phyloP scores from a whole-genome alignment of 1,284 basidiomycete genomes.

The Somion occarium region DNA sequence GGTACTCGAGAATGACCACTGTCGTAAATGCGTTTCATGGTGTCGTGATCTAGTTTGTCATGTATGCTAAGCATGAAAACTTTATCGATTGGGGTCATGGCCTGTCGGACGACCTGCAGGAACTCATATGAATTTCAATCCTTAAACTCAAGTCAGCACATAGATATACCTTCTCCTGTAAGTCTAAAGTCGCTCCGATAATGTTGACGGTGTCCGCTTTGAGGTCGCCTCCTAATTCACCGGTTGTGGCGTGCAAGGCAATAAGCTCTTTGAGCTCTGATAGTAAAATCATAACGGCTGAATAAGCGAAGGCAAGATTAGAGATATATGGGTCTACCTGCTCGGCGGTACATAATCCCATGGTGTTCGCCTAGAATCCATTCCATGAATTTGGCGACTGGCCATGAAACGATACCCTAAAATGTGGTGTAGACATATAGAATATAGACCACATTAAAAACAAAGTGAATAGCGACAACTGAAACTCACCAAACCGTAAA shows the following conservation, averaged over 20 bases:
- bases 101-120: conserved; percentile 30
- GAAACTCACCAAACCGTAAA: conserved; percentile 61
- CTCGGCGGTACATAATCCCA: conserved; percentile 52
- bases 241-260: conserved; percentile 56
- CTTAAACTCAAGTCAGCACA: too few relatives aligned
- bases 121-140: too few relatives aligned
- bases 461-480: background rate
- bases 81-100: conserved; percentile 77
- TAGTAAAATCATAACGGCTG: too few relatives aligned
- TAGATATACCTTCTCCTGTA: conserved; percentile 55
- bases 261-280: conserved; percentile 67
- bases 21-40: conserved; percentile 66
- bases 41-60: conserved; percentile 72
- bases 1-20: conserved; percentile 78
- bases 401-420: conserved; percentile 78
- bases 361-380: conserved; percentile 56
- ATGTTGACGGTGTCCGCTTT: conserved; percentile 71
- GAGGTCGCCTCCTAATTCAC: conserved; percentile 59
- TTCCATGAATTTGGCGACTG: conserved; percentile 68
- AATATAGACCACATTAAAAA: background rate
- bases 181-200: conserved; percentile 70
- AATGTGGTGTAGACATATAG: background rate
- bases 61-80: conserved; percentile 82
- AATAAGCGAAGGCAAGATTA: too few relatives aligned
- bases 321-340: conserved; percentile 10